Base-by-base conservation (phyloP, 75 land plant species). In the Pseudotsuga menziesii region DNA sequence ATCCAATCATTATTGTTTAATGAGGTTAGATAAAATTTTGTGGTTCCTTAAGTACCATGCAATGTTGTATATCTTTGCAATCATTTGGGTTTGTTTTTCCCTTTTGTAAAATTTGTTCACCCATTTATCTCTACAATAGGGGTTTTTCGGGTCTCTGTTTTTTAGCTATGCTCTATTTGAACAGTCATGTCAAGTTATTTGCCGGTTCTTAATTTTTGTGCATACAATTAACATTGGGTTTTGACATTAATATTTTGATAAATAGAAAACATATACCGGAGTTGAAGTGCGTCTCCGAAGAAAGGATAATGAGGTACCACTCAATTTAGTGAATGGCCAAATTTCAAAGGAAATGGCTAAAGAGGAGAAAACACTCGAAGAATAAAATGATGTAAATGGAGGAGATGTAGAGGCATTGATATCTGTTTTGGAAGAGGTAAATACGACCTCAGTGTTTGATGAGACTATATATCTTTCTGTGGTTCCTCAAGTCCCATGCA, bases 351-450 rank as follows among this genome's bases (percentile, higher is more conserved):
- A 32, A 35, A 95, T 89, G 93, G 78, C 71, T 8, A 80, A 90
- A 70, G 98, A 87, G 73, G 98, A 95, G 80, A 78, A 29, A 29
- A 29, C 32, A 29, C 32, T 29, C 1, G 32, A 29, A 29, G 1
- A 29, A 1, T n/a, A 29, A 29, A 29, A 29, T 0, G 1, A 0
- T 29, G 78, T 52, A 55, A 63, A 61, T 54, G 77, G 55, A 29
- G 79, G 17, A 15, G n/a, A 81, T n/a, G 86, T 77, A 0, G 91
- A 77, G 44, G 89, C 94, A 48, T 90, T 88, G 4, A 85, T 78
- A 57, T 92, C 94, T 7, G 94, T 89, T 3, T 82, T 89, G 16
- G 82, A 74, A 57, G 92, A 92, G 5, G 94, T 29, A 29, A 29
- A 29, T 29, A 0, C 32, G 1, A 29, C 32, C 32, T 29, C 32